A percentile compares a stretch with the other conserved stretches of the same genome.
These are phyloP conservation scores for Beta corolliflora DNA, from an alignment of 179 eudicot genomes.

Conservation along the genomic window DNA sequence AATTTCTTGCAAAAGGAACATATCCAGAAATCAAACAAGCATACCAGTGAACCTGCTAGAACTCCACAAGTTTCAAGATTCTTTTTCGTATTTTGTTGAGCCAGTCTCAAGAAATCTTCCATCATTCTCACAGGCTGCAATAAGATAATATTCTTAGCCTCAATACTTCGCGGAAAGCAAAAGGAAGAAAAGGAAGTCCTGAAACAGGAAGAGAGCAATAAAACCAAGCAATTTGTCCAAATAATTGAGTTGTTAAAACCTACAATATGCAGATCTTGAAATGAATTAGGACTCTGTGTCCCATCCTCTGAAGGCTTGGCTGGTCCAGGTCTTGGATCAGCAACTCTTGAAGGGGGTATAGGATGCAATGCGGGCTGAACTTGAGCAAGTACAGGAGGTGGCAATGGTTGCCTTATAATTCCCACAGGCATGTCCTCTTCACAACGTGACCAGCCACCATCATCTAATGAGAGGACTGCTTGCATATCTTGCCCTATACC, in stretches of 20 bases:
- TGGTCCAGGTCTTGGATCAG: constrained; percentile 97
- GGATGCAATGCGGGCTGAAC: constrained; percentile 59
- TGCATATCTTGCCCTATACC: constrained; percentile 60
- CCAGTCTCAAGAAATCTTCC: constrained; percentile 89
- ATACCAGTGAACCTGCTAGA: constrained; percentile 93
- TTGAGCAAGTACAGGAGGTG: constrained; percentile 96
- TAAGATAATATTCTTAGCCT: constrained; percentile 12
- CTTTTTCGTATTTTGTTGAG: constrained; percentile 73
- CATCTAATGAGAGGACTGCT: constrained; percentile 80
- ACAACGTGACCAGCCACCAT: constrained; percentile 76
- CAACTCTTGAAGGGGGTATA: constrained; percentile 86
- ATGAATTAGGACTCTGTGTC: constrained; percentile 51
- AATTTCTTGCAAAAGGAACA: background rate
- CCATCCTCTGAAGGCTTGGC: constrained; percentile 65
- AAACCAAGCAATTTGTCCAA: background rate
- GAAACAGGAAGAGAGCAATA: background rate
- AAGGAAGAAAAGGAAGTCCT: background rate
- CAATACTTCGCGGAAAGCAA: background rate
- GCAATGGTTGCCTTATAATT: constrained; percentile 86
- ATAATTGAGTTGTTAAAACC: constrained; percentile 26
- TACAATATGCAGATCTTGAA: constrained; percentile 91
- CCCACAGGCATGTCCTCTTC: constrained; percentile 46
- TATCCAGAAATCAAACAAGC: constrained; percentile 16
- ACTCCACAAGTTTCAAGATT: constrained; percentile 96
- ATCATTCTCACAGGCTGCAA: constrained; percentile 91